phyloP scores from a whole-genome alignment of 345 rosid genomes.

The Citrus maxima region DNA sequence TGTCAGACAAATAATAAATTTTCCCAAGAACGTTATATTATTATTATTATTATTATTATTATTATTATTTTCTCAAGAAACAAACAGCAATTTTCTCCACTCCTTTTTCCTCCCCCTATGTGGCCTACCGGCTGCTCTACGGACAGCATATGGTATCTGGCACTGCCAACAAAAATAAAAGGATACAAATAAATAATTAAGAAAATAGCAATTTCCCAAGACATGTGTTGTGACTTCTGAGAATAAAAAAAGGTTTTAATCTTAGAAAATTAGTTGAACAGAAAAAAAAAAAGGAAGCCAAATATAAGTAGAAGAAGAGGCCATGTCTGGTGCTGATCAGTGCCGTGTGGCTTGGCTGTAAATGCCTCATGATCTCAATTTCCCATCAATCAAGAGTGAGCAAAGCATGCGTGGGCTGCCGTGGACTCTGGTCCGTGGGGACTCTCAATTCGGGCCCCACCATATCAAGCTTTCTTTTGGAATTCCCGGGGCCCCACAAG shows the following conservation, averaged over 20 bases:
- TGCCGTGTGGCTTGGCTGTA: conserved; percentile 9
- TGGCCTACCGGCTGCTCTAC: neutral
- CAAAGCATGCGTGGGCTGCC: conserved; percentile 11
- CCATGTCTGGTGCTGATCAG: conserved; percentile 26
- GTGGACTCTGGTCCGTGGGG: conserved; percentile 2
- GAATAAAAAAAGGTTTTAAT: neutral
- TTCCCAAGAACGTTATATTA: neutral
- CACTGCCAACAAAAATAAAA: neutral
- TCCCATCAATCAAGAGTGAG: conserved; percentile 3
- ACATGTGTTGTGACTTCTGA: neutral
- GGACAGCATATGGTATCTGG: neutral
- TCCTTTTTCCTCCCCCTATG: too few relatives aligned
- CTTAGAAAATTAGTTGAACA: neutral
- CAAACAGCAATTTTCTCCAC: neutral
- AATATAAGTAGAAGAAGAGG: conserved; percentile 17
- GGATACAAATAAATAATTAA: neutral
- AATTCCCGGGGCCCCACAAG: conserved; percentile 10
- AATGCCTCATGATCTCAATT: conserved; percentile 19
- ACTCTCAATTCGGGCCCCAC: conserved; percentile 15
- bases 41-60: neutral
- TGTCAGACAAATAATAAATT: neutral
- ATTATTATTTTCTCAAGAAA: neutral
- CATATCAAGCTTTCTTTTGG: neutral
- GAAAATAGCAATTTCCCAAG: conserved; percentile 1
- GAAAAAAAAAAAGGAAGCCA: neutral